Evolutionary conservation across 2,329 filamentous ascomycete species (phyloP), one percentile per base, ranked within the genome.

Genomic region (Colletotrichum chlorophyti): DNA sequence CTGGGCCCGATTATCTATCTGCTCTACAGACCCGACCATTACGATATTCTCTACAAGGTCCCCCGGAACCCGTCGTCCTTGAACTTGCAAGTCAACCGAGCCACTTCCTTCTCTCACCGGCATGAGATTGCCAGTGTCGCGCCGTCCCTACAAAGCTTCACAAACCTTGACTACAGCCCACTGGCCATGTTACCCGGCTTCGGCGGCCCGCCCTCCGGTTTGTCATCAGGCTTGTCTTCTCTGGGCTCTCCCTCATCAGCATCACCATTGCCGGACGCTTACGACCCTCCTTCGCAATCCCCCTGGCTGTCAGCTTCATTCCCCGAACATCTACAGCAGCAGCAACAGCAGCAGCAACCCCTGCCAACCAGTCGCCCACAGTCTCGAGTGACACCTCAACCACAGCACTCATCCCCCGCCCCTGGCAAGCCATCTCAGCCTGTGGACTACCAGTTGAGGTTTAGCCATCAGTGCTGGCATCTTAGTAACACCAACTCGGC

Each of bases 11-110:
- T 83, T 27, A 83, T 88, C 31, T 79, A 85, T 65, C 76, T 83
- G 60, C 82, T 81, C 69, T 93, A 77, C 83, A 87, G 78, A 70
- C 96, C 79, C 37, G 92, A 91, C 60, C 95, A 98, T 74, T 99
- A 98, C 73, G 95, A 98, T 73, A 88, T 99, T 61, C 82, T 98
- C 29, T 99, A 99, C 79, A 88, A 86, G 70, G 52, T 63, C 59
- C 69, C 50, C 58, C 68, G 47, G 40, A 63, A 54, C 59, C 68
- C 68, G 46, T 62, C 67, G 10, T 69, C 72, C 2, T 61, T 72
- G 11, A 65, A 73, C 21, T 58, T 87, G 40, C 83, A 85, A 63
- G 81, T 89, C 41, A 78, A 86, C 65, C 76, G 82, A 21, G 82
- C 79, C 9, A 71, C 74, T 12, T 71, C 73, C 3, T 78, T 85